Evolutionary conservation across 306 rosid species (phyloP).

Genomic region (Coriaria nepalensis): DNA sequence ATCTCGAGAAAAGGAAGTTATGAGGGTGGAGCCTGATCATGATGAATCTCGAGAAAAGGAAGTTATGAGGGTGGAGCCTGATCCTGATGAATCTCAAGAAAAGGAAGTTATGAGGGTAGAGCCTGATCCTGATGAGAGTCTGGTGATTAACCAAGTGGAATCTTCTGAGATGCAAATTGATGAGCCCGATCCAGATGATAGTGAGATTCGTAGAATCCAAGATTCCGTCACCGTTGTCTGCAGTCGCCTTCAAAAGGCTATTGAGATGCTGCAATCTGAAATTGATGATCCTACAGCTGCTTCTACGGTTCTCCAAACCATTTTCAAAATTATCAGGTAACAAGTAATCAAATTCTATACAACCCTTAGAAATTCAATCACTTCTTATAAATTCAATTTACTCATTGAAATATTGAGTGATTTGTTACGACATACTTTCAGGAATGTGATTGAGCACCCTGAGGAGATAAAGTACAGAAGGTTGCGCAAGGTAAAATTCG

Average conservation of each 20-base stretch:
- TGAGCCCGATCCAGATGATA: conserved; percentile 83
- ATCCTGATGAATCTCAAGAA: conserved; percentile 23
- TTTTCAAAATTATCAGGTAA: conserved; percentile 66
- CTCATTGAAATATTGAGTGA: conserved; percentile 9
- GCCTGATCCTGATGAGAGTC: conserved; percentile 41
- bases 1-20: too few relatives aligned
- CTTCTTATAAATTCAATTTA: not conserved
- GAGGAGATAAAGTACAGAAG: conserved; percentile 53
- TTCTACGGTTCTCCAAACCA: conserved; percentile 48
- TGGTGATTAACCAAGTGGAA: conserved; percentile 22
- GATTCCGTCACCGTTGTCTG: conserved; percentile 48
- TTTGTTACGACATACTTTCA: conserved; percentile 19
- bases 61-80: too few relatives aligned
- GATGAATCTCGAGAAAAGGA: too few relatives aligned
- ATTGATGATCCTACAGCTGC: conserved; percentile 39
- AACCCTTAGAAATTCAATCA: too few relatives aligned
- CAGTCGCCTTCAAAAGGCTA: conserved; percentile 45
- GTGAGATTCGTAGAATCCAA: conserved; percentile 65
- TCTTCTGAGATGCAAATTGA: conserved; percentile 32
- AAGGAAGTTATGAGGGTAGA: conserved; percentile 22
- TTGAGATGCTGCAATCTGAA: conserved; percentile 48
- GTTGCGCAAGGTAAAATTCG: conserved; percentile 55
- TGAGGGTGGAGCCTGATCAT: too few relatives aligned
- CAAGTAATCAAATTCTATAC: too few relatives aligned
- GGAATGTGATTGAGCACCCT: conserved; percentile 82